phyloP scores from a whole-genome alignment of 805 yeast genomes.

The Metschnikowia hibisci region DNA sequence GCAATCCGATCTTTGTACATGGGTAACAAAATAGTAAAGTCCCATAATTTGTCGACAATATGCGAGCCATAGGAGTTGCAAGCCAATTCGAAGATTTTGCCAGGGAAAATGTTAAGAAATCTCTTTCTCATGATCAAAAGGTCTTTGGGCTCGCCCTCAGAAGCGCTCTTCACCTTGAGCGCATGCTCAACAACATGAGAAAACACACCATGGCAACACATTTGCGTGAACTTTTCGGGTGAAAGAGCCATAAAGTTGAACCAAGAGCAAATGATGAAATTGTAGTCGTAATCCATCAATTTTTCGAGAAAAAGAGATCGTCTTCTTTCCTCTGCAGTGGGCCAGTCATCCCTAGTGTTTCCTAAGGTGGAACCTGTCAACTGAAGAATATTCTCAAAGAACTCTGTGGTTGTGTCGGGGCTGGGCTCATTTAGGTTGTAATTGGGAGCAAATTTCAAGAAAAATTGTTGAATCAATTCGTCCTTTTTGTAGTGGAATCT shows the following conservation, averaged over 20 bases:
- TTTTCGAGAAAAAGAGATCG: constrained; percentile 71
- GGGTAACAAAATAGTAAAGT: constrained; percentile 69
- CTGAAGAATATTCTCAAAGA: constrained; percentile 65
- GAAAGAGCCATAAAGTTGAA: constrained; percentile 60
- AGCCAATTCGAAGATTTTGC: constrained; percentile 54
- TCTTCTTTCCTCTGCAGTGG: constrained; percentile 84
- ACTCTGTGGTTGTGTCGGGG: constrained; percentile 40
- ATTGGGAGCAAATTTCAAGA: constrained; percentile 40
- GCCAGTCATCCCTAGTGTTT: constrained; percentile 84
- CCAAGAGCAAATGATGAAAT: constrained; percentile 54
- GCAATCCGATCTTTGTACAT: constrained; percentile 87
- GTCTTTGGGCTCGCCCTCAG: constrained; percentile 42
- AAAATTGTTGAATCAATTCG: constrained; percentile 49
- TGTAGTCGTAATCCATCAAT: constrained; percentile 62
- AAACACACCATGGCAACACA: constrained; percentile 87
- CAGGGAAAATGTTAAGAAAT: constrained; percentile 61
- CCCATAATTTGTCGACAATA: constrained; percentile 80
- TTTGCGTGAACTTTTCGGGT: constrained; percentile 56
- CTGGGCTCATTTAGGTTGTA: constrained; percentile 24
- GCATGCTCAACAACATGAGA: constrained; percentile 79
- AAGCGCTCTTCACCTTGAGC: constrained; percentile 43
- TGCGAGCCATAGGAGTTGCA: constrained; percentile 92
- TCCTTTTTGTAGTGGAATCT: constrained; percentile 57
- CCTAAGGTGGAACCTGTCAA: constrained; percentile 71
- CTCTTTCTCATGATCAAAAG: constrained; percentile 58